Conservation (phyloP, 768 basidiomycete genomes). For the Lactarius hengduanensis region DNA sequence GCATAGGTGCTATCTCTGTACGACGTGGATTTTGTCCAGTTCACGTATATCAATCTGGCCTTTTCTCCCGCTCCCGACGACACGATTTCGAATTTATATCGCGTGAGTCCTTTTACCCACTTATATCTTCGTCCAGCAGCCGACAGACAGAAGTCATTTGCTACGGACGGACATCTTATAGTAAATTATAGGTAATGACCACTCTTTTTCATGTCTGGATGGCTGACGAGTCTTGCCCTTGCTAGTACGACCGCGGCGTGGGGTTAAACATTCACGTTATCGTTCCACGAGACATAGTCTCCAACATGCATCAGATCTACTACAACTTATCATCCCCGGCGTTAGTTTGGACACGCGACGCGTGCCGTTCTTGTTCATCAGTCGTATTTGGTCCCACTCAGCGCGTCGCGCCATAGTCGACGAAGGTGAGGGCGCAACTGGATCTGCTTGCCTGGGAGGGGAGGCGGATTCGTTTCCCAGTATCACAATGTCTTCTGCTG, state of each 20-base stretch:
- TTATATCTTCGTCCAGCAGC: background rate
- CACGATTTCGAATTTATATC: constrained; percentile 67
- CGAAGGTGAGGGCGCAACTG: constrained; percentile 19
- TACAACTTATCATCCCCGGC: constrained; percentile 6
- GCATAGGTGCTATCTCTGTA: background rate
- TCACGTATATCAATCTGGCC: constrained; percentile 75
- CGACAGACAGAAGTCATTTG: constrained; percentile 46
- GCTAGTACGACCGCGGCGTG: constrained; percentile 58
- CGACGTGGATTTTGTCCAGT: constrained; percentile 39
- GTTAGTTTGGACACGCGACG: constrained; percentile 9
- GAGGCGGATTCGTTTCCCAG: constrained; percentile 19
- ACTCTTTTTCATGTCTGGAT: background rate
- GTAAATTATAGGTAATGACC: constrained; percentile 58
- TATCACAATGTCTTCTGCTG: constrained; percentile 25
- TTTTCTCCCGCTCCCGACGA: constrained; percentile 79
- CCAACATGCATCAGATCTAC: constrained; percentile 15
- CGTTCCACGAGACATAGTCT: background rate
- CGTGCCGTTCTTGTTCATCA: background rate
- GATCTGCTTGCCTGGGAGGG: constrained; percentile 24
- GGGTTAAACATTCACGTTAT: constrained; percentile 39
- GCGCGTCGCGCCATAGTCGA: constrained; percentile 25
- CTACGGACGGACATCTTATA: constrained; percentile 61
- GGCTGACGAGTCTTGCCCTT: constrained; percentile 7
- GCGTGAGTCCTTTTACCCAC: constrained; percentile 40
- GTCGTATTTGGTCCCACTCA: constrained; percentile 2